Evolutionary conservation across 2,329 filamentous ascomycete genomes (phyloP).

Genomic region (Monilinia vaccinii-corymbosi): DNA sequence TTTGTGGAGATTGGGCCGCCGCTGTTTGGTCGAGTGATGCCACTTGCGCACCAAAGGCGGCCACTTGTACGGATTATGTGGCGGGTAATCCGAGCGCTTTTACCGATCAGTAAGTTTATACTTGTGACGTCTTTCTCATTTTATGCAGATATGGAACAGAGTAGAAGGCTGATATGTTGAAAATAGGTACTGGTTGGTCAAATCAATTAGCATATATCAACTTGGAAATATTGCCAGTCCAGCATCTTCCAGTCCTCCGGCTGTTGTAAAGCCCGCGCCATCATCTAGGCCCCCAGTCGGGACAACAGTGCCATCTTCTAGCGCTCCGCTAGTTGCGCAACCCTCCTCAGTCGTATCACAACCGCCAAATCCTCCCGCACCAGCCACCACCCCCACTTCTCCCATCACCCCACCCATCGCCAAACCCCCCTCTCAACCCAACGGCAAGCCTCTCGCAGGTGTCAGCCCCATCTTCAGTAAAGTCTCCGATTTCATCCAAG

Average conservation of each 20-base stretch:
- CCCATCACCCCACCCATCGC: not conserved
- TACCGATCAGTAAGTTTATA: constrained; percentile 46
- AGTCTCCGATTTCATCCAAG: not conserved
- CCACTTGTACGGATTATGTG: constrained; percentile 66
- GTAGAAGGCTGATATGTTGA: not conserved
- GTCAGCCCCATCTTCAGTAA: not conserved
- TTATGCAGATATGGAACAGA: accelerated
- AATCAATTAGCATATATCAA: not conserved
- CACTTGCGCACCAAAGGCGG: constrained; percentile 38
- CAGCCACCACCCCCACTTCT: not conserved
- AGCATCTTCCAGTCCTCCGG: not conserved
- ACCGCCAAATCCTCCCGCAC: not conserved
- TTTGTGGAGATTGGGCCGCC: constrained; percentile 84
- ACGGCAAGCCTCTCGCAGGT: not conserved
- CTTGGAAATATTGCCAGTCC: not conserved
- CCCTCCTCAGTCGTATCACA: not conserved
- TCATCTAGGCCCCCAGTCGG: too few species aligned
- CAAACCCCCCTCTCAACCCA: too few species aligned
- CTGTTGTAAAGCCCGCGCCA: not conserved
- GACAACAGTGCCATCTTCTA: not conserved
- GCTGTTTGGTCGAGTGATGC: constrained; percentile 37
- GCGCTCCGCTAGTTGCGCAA: too few species aligned
- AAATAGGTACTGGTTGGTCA: not conserved
- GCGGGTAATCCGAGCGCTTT: constrained; percentile 61
- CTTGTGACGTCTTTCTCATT: not conserved